Base-by-base conservation (phyloP, 1,284 basidiomycete species). In the Ceratobasidium sp. region DNA sequence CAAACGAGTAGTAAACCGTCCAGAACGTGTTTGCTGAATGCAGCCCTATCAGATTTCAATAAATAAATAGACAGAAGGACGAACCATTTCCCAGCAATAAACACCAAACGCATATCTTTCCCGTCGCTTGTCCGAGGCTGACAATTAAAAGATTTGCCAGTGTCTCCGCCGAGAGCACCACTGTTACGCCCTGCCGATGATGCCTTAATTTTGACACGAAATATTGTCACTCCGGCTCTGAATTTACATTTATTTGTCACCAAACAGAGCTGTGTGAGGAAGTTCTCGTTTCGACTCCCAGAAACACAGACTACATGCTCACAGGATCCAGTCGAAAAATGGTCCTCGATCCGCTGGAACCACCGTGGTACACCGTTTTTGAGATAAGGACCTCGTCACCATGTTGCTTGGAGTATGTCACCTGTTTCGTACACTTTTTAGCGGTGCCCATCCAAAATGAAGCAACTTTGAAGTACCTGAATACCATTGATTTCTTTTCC, bases 61-160 rank as follows among this genome's bases (percentile, higher is more conserved):
- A 9, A 58, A 16, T 16, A n/a, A 5, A 31, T 16, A 58, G 31
- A 22, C 24, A 58, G 7, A 58, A n/a, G n/a, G n/a, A 29, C 59
- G 37, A n/a, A 62, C 59, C 59, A 39, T 39, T 62, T 62, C 4
- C 59, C 59, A 39, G 5, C 9, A 19, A 62, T 39, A n/a, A 39
- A 62, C 4, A 39, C 31, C 22, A 62, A 62, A n/a, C 59, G 31
- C 29, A 39, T 37, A 7, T 8, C 14, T 19, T 8, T 14, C 11
- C 59, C 59, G 13, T 14, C 31, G 7, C 4, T 41, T 16, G 27
- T 37, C 2, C 3, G 27, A 4, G 59, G 59, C n/a, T 6, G 22
- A n/a, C 9, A 8, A 16, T 9, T 34, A 34, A 62, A 62, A 14
- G 29, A 41, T 9, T 9, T 29, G 41, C 59, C 59, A 9, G 9